Evolutionary conservation across 768 basidiomycete species (phyloP).

Genomic region (Scleroderma bovista): DNA sequence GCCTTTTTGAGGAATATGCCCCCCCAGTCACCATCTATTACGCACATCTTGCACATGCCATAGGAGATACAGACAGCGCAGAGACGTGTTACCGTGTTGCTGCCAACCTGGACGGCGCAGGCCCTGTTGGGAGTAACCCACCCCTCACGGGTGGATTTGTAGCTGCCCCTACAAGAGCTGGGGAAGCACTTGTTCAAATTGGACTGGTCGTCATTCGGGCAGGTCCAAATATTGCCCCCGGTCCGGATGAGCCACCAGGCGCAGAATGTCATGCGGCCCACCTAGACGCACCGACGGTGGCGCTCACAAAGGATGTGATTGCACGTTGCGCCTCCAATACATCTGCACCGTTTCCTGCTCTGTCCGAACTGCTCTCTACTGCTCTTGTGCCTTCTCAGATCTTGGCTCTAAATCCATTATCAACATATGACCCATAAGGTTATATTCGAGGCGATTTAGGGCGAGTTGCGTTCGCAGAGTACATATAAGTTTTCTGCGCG

Average conservation of each 20-base stretch:
- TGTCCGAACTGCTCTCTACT: conserved; percentile 14
- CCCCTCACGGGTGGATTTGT: conserved; percentile 35
- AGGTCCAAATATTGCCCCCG: background rate
- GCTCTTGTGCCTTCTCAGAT: conserved; percentile 20
- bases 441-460: no score
- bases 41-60: conserved; percentile 69
- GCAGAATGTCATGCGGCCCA: background rate
- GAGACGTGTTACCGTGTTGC: conserved; percentile 60
- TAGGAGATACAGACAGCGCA: conserved; percentile 49
- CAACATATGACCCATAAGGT: no score
- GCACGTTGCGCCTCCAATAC: conserved; percentile 18
- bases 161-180: conserved; percentile 43
- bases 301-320: conserved; percentile 23
- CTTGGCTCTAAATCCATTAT: conserved; percentile 35
- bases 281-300: conserved; percentile 12
- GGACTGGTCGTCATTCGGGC: conserved; percentile 30
- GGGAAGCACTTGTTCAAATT: conserved; percentile 46
- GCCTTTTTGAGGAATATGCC: conserved; percentile 51
- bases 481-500: no score
- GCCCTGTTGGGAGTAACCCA: conserved; percentile 18
- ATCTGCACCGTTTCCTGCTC: conserved; percentile 13
- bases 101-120: conserved; percentile 38
- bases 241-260: background rate
- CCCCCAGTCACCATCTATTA: conserved; percentile 63
- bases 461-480: no score